These are phyloP conservation scores for Lanmaoa rubissima DNA, from an alignment of 768 basidiomycete species.

Conservation along the genomic window DNA sequence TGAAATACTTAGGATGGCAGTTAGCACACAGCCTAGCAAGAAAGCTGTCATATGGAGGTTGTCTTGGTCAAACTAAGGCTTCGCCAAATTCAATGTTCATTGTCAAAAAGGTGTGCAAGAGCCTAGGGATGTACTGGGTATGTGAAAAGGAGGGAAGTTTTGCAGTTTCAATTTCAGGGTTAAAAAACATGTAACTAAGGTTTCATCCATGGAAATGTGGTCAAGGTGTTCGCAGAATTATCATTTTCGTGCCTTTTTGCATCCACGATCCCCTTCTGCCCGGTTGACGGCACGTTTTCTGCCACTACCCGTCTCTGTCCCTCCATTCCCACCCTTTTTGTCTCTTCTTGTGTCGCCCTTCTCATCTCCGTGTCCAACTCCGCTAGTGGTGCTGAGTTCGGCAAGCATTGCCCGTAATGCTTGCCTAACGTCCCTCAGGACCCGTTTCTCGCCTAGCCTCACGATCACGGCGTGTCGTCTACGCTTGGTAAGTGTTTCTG, in stretches of 20 bases:
- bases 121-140: neutral
- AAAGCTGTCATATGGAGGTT: neutral
- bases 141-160: neutral
- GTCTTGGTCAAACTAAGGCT: neutral
- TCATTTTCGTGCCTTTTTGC: slow-evolving; percentile 24
- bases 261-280: slow-evolving; percentile 3
- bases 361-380: neutral
- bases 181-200: neutral
- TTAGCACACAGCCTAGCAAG: neutral
- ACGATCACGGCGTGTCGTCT: slow-evolving; percentile 66
- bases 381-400: neutral
- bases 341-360: neutral
- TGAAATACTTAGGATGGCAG: neutral
- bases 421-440: slow-evolving; percentile 41
- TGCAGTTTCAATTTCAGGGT: neutral
- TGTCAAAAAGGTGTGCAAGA: neutral
- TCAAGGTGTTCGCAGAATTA: neutral
- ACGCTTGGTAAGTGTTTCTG: slow-evolving; percentile 38
- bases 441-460: slow-evolving; percentile 76
- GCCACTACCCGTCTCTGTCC: neutral
- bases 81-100: neutral
- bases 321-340: neutral
- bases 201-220: neutral
- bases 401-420: slow-evolving; percentile 5
- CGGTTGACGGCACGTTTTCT: slow-evolving; percentile 18